phyloP scores from a whole-genome alignment of 768 basidiomycete species.

The Lenzites betulinus region DNA sequence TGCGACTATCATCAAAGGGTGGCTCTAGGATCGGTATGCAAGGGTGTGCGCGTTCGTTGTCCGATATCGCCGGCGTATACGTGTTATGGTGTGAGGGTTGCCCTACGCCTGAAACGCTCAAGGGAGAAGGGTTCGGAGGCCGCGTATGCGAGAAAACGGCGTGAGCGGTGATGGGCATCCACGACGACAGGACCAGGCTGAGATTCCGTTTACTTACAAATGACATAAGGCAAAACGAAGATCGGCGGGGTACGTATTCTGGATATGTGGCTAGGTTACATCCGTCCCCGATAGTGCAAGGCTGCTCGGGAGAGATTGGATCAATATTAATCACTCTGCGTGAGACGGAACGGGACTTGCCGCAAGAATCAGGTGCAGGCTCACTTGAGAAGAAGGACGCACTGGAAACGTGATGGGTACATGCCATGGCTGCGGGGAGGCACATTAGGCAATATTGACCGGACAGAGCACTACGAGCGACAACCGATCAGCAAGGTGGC shows the following conservation, averaged over 20 bases:
- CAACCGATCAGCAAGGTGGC: constrained; percentile 9
- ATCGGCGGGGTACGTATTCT: background rate
- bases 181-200: no score
- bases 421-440: background rate
- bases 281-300: background rate
- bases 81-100: background rate
- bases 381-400: constrained; percentile 4
- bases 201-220: no score
- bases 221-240: background rate
- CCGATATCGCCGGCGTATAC: background rate
- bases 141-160: background rate
- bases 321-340: background rate
- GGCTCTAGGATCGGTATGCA: background rate
- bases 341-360: background rate
- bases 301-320: background rate
- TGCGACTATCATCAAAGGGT: background rate
- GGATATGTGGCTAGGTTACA: no score
- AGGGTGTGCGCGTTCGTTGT: background rate
- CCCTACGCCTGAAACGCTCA: background rate
- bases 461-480: background rate
- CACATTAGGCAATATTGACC: constrained; percentile 1
- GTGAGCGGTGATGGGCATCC: no score
- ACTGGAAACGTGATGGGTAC: constrained; percentile 1
- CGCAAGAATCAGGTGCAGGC: background rate
- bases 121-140: background rate